These are phyloP conservation scores for Lachancea nothofagi DNA, from an alignment of 805 yeast genomes.

Conservation along the genomic window DNA sequence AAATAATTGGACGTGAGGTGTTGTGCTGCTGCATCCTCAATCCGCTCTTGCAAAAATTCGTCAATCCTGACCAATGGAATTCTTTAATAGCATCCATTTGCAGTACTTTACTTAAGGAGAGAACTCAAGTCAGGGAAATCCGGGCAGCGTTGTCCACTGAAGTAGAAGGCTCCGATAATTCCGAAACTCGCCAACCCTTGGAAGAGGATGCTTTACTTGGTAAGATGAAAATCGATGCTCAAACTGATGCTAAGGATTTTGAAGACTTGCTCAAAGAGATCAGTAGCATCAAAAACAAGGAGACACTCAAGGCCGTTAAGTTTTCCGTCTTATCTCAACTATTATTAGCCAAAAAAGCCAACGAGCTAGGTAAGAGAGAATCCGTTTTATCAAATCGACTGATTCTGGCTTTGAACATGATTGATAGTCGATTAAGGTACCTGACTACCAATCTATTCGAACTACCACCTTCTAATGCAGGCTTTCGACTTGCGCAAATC, in stretches of 20 bases:
- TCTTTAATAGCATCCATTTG: constrained; percentile 52
- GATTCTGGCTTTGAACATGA: constrained; percentile 21
- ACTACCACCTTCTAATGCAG: background rate
- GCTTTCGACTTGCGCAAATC: constrained; percentile 2
- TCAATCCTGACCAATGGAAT: constrained; percentile 78
- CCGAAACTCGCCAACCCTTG: background rate
- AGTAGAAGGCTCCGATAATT: constrained; percentile 28
- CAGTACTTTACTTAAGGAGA: constrained; percentile 61
- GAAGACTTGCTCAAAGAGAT: constrained; percentile 25
- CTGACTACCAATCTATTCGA: background rate
- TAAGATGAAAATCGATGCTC: constrained; percentile 13
- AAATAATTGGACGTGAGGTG: constrained; percentile 55
- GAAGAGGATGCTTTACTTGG: constrained; percentile 1
- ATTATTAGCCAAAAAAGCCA: constrained; percentile 11
- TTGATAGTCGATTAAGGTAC: constrained; percentile 21
- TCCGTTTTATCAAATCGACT: constrained; percentile 17
- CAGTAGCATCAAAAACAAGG: constrained; percentile 15
- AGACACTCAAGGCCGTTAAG: constrained; percentile 17
- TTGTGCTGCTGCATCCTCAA: constrained; percentile 50
- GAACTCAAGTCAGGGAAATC: constrained; percentile 66
- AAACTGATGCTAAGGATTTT: constrained; percentile 22
- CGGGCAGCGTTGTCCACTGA: constrained; percentile 68
- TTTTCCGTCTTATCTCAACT: constrained; percentile 18
- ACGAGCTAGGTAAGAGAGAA: constrained; percentile 5
- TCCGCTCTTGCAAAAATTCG: constrained; percentile 46